phyloP scores from a whole-genome alignment of 2,329 filamentous ascomycete genomes.

The Parascedosporium putredinis region DNA sequence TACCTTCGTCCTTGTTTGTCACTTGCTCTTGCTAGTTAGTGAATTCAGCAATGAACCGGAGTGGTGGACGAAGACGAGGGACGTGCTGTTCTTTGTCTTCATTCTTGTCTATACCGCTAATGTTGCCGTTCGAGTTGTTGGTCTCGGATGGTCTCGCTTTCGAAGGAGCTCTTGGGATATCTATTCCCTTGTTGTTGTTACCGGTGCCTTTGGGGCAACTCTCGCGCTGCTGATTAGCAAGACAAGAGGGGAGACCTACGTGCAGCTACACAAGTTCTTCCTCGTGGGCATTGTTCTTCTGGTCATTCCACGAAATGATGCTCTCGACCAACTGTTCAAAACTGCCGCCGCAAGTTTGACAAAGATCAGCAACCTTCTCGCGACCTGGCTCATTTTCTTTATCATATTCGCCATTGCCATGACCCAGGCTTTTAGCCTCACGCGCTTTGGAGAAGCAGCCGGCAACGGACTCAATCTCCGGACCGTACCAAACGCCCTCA shows the following conservation, averaged over 20 bases:
- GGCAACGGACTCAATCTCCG: constrained; percentile 81
- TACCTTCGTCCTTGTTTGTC: constrained; percentile 68
- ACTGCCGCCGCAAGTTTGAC: constrained; percentile 90
- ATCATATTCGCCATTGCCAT: constrained; percentile 92
- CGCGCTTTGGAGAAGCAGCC: constrained; percentile 68
- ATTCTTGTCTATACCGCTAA: constrained; percentile 77
- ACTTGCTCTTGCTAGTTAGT: constrained; percentile 70
- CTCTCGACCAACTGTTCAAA: constrained; percentile 96
- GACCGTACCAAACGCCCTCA: constrained; percentile 85
- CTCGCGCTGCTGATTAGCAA: constrained; percentile 64
- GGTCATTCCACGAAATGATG: constrained; percentile 91
- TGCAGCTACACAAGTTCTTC: constrained; percentile 86
- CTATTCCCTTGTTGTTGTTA: constrained; percentile 71
- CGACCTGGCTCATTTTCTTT: constrained; percentile 96
- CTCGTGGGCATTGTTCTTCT: constrained; percentile 81
- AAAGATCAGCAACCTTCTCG: constrained; percentile 80
- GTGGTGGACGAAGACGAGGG: constrained; percentile 62
- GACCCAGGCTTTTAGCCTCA: constrained; percentile 91
- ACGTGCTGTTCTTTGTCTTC: constrained; percentile 69
- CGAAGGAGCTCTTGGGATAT: constrained; percentile 91
- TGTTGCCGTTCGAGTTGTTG: constrained; percentile 71
- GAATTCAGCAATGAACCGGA: constrained; percentile 72
- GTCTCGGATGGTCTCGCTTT: constrained; percentile 86
- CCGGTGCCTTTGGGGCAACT: constrained; percentile 67
- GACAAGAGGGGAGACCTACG: constrained; percentile 50